Evolutionary conservation across 1,139 yeast species (phyloP).

Genomic region (Groenewaldozyma sp.): DNA sequence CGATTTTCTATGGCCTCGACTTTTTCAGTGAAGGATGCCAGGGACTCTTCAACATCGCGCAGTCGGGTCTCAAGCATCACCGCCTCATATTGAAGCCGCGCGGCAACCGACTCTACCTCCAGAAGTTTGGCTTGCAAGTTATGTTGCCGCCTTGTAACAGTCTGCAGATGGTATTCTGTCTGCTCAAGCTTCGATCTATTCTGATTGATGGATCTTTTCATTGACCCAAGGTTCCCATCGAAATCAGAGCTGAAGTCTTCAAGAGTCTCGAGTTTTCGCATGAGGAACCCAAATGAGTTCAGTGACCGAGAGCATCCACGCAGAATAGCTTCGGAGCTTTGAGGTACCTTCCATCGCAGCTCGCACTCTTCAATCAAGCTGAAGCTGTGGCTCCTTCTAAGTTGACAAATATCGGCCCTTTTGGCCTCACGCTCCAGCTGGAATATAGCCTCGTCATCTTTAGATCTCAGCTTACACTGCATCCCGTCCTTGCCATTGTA

Average conservation of each 20-base stretch:
- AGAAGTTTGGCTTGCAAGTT: conserved; percentile 41
- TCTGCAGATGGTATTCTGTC: conserved; percentile 14
- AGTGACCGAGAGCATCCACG: not conserved
- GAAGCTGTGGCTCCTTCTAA: conserved; percentile 1
- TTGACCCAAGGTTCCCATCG: conserved; percentile 4
- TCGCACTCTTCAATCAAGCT: conserved; percentile 1
- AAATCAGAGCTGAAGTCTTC: conserved; percentile 1
- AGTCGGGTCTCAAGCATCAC: conserved; percentile 63
- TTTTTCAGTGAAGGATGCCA: conserved; percentile 41
- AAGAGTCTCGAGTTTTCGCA: not conserved
- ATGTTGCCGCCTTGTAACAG: conserved; percentile 15
- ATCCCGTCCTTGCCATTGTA: too few species aligned
- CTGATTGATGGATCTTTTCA: conserved; percentile 8
- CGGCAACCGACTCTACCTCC: conserved; percentile 61
- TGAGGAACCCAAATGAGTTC: not conserved
- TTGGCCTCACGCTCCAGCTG: too few species aligned
- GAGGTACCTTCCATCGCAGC: conserved; percentile 1
- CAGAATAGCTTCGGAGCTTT: not conserved
- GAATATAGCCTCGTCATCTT: not conserved
- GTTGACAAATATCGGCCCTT: too few species aligned
- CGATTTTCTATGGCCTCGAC: conserved; percentile 32
- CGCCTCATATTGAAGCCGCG: conserved; percentile 72
- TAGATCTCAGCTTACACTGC: not conserved
- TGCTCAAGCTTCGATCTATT: conserved; percentile 14
- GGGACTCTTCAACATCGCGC: conserved; percentile 71